Evolutionary conservation across 169 alveolate genomes (phyloP).

Genomic region (Plasmodium gonderi): DNA sequence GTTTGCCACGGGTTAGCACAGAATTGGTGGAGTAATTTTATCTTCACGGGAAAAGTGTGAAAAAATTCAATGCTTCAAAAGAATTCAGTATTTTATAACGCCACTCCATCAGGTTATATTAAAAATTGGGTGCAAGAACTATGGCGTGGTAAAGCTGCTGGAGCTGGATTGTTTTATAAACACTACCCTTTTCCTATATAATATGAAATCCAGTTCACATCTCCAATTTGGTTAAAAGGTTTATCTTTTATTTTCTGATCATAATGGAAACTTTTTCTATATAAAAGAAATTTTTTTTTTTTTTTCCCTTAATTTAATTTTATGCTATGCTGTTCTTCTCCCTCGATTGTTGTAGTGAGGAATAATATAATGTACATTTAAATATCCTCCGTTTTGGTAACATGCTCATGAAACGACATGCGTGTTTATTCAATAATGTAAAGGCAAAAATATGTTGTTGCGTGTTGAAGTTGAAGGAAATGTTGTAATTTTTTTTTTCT

Average conservation of each 20-base stretch:
- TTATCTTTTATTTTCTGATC: background rate
- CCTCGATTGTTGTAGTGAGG: background rate
- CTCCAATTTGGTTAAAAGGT: background rate
- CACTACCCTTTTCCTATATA: background rate
- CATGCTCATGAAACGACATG: background rate
- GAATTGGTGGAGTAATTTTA: background rate
- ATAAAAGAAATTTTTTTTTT: background rate
- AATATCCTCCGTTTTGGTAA: background rate
- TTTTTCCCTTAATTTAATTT: too few species aligned
- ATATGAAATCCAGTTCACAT: background rate
- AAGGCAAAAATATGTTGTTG: background rate
- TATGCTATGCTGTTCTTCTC: too few species aligned
- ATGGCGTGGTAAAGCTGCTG: too few species aligned
- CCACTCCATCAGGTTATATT: too few species aligned
- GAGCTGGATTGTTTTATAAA: too few species aligned
- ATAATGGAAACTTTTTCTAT: background rate
- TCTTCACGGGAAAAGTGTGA: background rate
- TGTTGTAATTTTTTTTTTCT: background rate
- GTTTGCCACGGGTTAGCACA: background rate
- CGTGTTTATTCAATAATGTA: background rate
- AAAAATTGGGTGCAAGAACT: too few species aligned
- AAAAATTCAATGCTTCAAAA: background rate
- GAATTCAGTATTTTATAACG: too few species aligned
- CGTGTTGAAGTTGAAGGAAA: background rate
- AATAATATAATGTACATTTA: background rate